Percentiles rank a stretch among this genome's conserved stretches.
Evolutionary conservation across 176 grass and related monocot species (phyloP).

Genomic region (Avena sativa): DNA sequence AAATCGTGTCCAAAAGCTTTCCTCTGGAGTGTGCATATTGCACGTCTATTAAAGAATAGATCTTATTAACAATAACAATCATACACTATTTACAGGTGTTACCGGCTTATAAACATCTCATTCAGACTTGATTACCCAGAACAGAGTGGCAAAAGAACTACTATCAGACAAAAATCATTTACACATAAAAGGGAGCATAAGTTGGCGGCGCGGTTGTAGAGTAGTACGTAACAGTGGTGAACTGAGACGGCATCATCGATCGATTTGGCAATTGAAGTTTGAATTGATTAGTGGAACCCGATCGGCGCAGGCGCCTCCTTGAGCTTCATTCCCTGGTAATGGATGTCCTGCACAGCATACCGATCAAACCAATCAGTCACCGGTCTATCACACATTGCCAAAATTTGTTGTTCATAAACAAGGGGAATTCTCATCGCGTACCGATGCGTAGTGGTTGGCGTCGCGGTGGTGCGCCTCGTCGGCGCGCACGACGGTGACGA

Average conservation of each 20-base stretch:
- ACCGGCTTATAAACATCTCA: background rate
- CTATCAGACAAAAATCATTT: background rate
- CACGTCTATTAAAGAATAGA: too few relatives aligned
- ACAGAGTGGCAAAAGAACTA: background rate
- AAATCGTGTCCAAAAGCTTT: too few relatives aligned
- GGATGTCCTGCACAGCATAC: slow-evolving; percentile 62
- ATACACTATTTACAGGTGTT: background rate
- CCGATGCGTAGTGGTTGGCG: slow-evolving; percentile 78
- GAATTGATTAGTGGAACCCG: slow-evolving; percentile 61
- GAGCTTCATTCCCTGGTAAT: slow-evolving; percentile 84
- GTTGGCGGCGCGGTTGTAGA: background rate
- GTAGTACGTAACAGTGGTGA: background rate
- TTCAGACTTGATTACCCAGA: background rate
- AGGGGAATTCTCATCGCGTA: background rate
- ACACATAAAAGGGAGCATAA: background rate
- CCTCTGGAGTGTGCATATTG: too few relatives aligned
- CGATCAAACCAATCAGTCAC: background rate
- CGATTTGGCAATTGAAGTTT: too few relatives aligned
- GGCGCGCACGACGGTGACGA: slow-evolving; percentile 85
- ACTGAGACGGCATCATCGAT: background rate
- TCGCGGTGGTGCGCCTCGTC: slow-evolving; percentile 98
- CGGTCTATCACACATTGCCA: background rate
- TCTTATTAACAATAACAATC: too few relatives aligned
- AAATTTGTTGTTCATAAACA: background rate
- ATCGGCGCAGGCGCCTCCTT: slow-evolving; percentile 79